phyloP scores from a whole-genome alignment of 805 yeast species.

The Yamadazyma olivae region DNA sequence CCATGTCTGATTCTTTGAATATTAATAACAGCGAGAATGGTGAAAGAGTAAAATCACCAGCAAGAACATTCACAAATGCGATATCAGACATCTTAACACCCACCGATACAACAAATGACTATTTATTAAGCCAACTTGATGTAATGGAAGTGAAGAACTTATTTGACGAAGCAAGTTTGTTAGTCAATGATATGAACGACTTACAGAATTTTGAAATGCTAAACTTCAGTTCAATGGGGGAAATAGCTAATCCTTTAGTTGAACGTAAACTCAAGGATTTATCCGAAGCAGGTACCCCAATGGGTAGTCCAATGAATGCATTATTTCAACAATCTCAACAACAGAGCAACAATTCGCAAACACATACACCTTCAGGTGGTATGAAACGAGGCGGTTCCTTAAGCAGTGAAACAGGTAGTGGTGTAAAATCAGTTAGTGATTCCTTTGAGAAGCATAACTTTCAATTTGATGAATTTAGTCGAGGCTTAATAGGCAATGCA shows the following conservation, averaged over 20 bases:
- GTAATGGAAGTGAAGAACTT: conserved; percentile 14
- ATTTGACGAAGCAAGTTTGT: conserved; percentile 31
- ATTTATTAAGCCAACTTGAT: conserved; percentile 5
- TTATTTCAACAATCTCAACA: background rate
- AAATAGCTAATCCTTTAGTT: conserved; percentile 2
- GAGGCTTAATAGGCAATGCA: conserved; percentile 5
- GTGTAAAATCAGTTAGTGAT: conserved; percentile 10
- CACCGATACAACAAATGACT: conserved; percentile 5
- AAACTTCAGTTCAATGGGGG: background rate
- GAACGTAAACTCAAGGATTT: conserved; percentile 4
- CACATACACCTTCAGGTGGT: background rate
- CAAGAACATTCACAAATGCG: conserved; percentile 11
- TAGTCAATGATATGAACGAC: conserved; percentile 32
- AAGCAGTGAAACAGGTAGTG: conserved; percentile 2
- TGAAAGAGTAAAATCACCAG: background rate
- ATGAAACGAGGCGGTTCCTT: background rate
- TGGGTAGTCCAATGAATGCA: too few relatives aligned
- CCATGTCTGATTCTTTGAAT: background rate
- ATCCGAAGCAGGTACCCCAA: background rate
- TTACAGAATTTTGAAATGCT: conserved; percentile 15
- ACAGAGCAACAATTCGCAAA: background rate
- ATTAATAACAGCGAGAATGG: background rate
- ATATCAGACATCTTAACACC: conserved; percentile 14
- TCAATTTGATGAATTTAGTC: conserved; percentile 18
- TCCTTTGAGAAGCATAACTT: conserved; percentile 17